Conservation (phyloP, 768 basidiomycete species). For the Mycena metata region DNA sequence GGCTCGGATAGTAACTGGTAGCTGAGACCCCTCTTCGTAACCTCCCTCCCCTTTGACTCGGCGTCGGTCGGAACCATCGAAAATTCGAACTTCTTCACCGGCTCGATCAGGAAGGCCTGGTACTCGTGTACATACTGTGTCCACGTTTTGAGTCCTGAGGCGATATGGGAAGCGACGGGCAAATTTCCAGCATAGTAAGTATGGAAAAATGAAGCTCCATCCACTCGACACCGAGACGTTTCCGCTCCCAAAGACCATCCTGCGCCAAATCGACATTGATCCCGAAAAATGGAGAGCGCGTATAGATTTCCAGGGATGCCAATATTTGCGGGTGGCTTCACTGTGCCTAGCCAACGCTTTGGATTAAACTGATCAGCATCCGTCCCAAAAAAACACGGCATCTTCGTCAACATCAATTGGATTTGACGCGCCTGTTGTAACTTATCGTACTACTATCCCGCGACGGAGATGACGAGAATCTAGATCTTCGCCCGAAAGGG, state of each 20-base stretch:
- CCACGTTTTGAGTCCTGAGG: neutral
- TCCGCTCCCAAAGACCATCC: slow-evolving; percentile 64
- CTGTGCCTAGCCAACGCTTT: slow-evolving; percentile 64
- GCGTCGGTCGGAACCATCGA: no score
- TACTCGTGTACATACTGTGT: slow-evolving; percentile 63
- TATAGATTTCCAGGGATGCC: slow-evolving; percentile 66
- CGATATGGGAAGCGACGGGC: slow-evolving; percentile 42
- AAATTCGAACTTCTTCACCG: slow-evolving; percentile 69
- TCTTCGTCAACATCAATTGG: no score
- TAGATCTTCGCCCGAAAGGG: slow-evolving; percentile 63
- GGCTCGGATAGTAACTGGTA: slow-evolving; percentile 16
- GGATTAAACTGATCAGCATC: slow-evolving; percentile 70
- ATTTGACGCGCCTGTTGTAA: slow-evolving; percentile 61
- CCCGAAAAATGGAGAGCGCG: slow-evolving; percentile 31
- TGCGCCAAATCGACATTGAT: no score
- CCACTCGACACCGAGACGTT: neutral
- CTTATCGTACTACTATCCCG: no score
- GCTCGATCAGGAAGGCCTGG: slow-evolving; percentile 69
- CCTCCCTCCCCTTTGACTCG: slow-evolving; percentile 54
- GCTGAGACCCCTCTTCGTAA: slow-evolving; percentile 10
- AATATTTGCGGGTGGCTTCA: slow-evolving; percentile 55
- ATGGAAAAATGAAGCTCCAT: neutral
- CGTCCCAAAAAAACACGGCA: no score
- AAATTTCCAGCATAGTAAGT: slow-evolving; percentile 58
- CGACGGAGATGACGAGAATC: slow-evolving; percentile 65